Evolutionary conservation across 148 eudicot genomes (phyloP).

Genomic region (Vaccinium corymbosum): DNA sequence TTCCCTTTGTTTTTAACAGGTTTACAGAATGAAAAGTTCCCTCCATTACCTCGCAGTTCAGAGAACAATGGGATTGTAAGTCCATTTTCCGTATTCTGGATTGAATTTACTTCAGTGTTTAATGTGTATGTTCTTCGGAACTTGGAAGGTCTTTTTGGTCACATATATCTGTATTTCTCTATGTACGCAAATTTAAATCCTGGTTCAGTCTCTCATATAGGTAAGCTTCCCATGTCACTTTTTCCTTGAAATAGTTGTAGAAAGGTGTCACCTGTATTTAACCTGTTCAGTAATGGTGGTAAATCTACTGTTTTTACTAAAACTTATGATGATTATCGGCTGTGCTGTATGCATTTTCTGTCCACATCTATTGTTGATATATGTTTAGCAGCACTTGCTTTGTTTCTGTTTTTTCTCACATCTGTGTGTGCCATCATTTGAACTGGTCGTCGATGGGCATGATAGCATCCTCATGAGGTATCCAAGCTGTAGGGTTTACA

Average conservation of each 20-base stretch:
- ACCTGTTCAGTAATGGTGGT: background rate
- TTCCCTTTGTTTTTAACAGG: conserved; percentile 36
- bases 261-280: background rate
- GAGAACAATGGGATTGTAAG: conserved; percentile 80
- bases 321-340: background rate
- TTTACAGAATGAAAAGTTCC: conserved; percentile 58
- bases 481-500: background rate
- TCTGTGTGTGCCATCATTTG: background rate
- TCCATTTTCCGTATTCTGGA: conserved; percentile 13
- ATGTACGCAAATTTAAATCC: background rate
- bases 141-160: background rate
- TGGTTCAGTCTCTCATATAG: background rate
- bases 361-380: background rate
- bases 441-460: background rate
- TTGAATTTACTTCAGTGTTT: conserved; percentile 11
- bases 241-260: conserved; percentile 4
- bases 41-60: conserved; percentile 45
- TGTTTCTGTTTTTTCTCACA: background rate
- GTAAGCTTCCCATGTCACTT: background rate
- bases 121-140: background rate
- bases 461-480: background rate
- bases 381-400: background rate
- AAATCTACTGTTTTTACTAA: background rate
- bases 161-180: background rate
- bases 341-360: background rate